phyloP scores from a whole-genome alignment of 495 filamentous ascomycete genomes.

The Penicillium atrosanguineum region DNA sequence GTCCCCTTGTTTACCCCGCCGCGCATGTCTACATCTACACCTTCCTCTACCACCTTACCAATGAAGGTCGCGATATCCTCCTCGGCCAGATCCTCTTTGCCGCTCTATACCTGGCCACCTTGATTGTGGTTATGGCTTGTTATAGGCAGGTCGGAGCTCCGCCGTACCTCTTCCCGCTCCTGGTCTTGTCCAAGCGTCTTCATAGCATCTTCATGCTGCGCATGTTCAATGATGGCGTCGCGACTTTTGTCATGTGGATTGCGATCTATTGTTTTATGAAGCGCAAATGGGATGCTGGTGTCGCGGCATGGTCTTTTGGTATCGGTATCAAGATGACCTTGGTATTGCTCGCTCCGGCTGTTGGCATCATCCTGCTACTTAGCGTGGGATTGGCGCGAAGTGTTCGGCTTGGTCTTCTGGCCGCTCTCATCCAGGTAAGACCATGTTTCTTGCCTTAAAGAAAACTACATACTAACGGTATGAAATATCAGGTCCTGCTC shows the following conservation, averaged over 20 bases:
- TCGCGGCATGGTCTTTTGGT: slow-evolving; percentile 69
- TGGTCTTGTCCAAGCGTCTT: slow-evolving; percentile 85
- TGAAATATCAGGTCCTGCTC: slow-evolving; percentile 51
- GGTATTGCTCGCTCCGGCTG: slow-evolving; percentile 74
- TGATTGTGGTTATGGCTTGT: slow-evolving; percentile 75
- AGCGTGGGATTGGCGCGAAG: slow-evolving; percentile 60
- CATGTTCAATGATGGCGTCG: slow-evolving; percentile 93
- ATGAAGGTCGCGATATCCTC: slow-evolving; percentile 71
- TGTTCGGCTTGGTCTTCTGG: slow-evolving; percentile 64
- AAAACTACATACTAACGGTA: neutral
- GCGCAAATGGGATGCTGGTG: slow-evolving; percentile 67
- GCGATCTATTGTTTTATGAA: slow-evolving; percentile 75
- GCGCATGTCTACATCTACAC: slow-evolving; percentile 91
- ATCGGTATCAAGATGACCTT: slow-evolving; percentile 94
- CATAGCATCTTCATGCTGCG: slow-evolving; percentile 92
- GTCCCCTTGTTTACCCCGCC: slow-evolving; percentile 90
- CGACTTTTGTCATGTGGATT: slow-evolving; percentile 74
- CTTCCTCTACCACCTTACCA: slow-evolving; percentile 71
- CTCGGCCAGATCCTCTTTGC: slow-evolving; percentile 80
- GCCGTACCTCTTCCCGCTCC: slow-evolving; percentile 82
- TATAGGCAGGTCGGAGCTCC: slow-evolving; percentile 78
- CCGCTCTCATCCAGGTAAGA: slow-evolving; percentile 68
- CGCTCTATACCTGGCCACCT: slow-evolving; percentile 68
- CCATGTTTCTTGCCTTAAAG: neutral
- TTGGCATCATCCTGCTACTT: slow-evolving; percentile 70